Evolutionary conservation across 768 basidiomycete genomes (phyloP), one percentile per base, ranked within the genome.

Genomic region (Collybia nuda): DNA sequence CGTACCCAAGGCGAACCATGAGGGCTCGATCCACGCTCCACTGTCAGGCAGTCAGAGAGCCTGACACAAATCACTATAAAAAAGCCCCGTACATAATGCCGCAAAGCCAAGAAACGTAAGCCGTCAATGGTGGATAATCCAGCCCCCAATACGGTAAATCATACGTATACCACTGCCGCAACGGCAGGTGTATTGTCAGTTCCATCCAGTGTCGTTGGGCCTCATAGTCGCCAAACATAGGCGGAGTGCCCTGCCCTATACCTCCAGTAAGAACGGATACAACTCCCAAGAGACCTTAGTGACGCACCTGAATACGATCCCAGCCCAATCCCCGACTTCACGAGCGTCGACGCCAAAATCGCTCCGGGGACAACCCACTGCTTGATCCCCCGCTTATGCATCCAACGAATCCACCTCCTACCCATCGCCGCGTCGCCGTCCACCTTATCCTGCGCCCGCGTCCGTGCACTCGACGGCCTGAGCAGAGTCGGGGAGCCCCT

Each of bases 171-270:
- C 95, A 98, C 54, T 86, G 69, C 12, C 69, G 70, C 17, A 82
- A 59, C 0, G 93, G 90, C 0, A 93, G 72, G 62, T 94, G 88
- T 21, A 85, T 67, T 2, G 90, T 92, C 35, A 96, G 64, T 59
- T 95, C 93, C 90, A 96, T 91, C 93, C 93, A 96, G 67, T 95
- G 93, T 47, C 93, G 75, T 61, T 95, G 93, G 0, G 93, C 93
- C 65, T 96, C 93, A 58, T 90, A 96, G 68, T 96, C 93, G 2
- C 93, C 93, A 56, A 79, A 91, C 84, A 93, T 86, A 0, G 91
- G 92, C 0, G 93, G 88, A 2, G 82, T 80, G 24, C 64, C 74
- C 55, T 80, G 65, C 5, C 93, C 92, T 91, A 54, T 19, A 49
- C 29, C 28, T 37, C 37, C 6, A 6, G 26, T 48, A 39, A 56